A percentile compares a stretch with the other conserved stretches of the same genome.
Evolutionary conservation across 768 basidiomycete species (phyloP).

Genomic region (Rhodotorula diobovata): DNA sequence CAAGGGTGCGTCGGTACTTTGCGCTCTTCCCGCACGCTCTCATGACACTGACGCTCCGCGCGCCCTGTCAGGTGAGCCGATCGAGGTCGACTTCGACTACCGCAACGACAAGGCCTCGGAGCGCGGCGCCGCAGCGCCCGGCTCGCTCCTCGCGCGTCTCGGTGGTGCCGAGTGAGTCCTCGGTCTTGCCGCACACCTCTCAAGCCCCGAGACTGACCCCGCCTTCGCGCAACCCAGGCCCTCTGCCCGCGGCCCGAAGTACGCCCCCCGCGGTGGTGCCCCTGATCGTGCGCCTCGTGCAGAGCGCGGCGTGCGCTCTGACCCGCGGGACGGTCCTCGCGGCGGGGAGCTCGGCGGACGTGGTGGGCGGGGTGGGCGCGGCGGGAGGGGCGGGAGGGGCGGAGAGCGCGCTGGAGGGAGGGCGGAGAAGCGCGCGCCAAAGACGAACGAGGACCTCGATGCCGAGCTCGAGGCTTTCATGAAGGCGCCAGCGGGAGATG

Average conservation of each 20-base stretch:
- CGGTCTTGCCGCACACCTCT: not conserved
- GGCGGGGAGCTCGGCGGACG: not conserved
- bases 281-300: not conserved
- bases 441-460: conserved; percentile 40
- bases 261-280: not conserved
- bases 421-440: conserved; percentile 23
- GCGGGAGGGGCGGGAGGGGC: conserved; percentile 1
- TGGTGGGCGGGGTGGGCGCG: not conserved
- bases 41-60: not conserved
- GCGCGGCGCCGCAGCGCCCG: conserved; percentile 10
- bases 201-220: not conserved
- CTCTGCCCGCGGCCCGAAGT: not conserved
- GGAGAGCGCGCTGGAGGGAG: not conserved
- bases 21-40: not conserved
- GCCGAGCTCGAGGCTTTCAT: conserved; percentile 43
- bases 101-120: not conserved
- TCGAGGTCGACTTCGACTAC: conserved; percentile 39
- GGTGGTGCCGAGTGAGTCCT: conserved; percentile 20
- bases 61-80: conserved; percentile 35
- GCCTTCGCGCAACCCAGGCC: too few species aligned
- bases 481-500: conserved; percentile 20
- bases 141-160: conserved; percentile 34
- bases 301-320: conserved; percentile 9
- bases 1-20: conserved; percentile 36
- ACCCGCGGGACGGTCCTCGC: not conserved